Evolutionary conservation across 768 basidiomycete species (phyloP).

Genomic region (Russula brevipes): DNA sequence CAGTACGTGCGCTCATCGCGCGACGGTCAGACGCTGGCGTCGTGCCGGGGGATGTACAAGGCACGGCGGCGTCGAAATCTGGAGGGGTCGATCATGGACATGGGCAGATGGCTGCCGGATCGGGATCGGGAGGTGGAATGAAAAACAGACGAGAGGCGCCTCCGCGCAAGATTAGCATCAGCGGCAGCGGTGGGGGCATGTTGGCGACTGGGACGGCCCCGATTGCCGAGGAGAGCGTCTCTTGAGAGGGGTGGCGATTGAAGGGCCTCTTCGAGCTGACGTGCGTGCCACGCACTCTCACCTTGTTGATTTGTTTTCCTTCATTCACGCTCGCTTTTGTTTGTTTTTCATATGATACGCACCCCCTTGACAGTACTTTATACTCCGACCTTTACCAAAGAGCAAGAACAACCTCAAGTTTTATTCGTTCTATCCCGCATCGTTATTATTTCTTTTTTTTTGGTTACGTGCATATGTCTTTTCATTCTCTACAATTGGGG

Average conservation of each 20-base stretch:
- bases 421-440: not conserved
- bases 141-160: slow-evolving; percentile 30
- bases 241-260: not conserved
- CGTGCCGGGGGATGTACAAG: slow-evolving; percentile 31
- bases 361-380: not conserved
- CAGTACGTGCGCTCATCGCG: slow-evolving; percentile 86
- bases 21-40: slow-evolving; percentile 44
- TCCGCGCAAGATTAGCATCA: slow-evolving; percentile 32
- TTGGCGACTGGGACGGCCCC: slow-evolving; percentile 25
- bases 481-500: not conserved
- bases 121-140: slow-evolving; percentile 27
- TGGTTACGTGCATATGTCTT: not conserved
- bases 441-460: not conserved
- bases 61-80: slow-evolving; percentile 19
- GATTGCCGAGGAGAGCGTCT: slow-evolving; percentile 27
- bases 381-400: too few relatives aligned
- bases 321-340: slow-evolving; percentile 7
- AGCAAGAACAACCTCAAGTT: not conserved
- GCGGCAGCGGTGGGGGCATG: slow-evolving; percentile 30
- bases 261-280: not conserved
- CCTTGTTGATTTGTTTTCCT: too few relatives aligned
- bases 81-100: slow-evolving; percentile 18
- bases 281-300: not conserved
- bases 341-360: not conserved
- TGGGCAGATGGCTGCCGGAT: slow-evolving; percentile 23